Conservation (phyloP, 129 eudicot species). For the Centrapalus pauciflorus region DNA sequence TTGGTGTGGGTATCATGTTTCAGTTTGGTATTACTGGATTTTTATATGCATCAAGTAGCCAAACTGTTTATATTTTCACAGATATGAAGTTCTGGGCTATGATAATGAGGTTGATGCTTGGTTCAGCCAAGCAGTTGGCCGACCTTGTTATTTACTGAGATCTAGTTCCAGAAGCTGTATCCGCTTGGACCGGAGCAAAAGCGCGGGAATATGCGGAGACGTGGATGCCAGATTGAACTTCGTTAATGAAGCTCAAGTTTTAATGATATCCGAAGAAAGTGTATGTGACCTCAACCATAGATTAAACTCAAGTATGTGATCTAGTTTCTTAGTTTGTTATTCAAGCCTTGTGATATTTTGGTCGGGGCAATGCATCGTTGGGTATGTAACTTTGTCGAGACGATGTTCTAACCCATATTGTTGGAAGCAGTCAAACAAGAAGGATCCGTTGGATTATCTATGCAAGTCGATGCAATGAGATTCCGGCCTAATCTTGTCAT, state of each 20-base stretch:
- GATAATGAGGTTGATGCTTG: conserved; percentile 55
- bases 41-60: background rate
- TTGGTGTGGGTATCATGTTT: background rate
- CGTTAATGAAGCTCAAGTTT: conserved; percentile 87
- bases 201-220: conserved; percentile 51
- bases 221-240: conserved; percentile 51
- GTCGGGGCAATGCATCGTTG: background rate
- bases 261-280: conserved; percentile 83
- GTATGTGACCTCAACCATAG: conserved; percentile 71
- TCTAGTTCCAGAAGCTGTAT: conserved; percentile 27
- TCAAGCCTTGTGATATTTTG: no score
- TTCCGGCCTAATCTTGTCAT: conserved; percentile 85
- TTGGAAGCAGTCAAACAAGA: conserved; percentile 34
- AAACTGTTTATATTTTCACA: conserved; percentile 6
- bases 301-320: conserved; percentile 56
- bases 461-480: conserved; percentile 54
- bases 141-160: conserved; percentile 71
- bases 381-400: background rate
- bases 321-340: background rate
- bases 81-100: conserved; percentile 69
- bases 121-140: conserved; percentile 87
- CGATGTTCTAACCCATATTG: background rate
- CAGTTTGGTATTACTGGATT: background rate
- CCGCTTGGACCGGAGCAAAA: conserved; percentile 26
- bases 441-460: conserved; percentile 21